Base-by-base conservation (phyloP, 1,284 basidiomycete species). In the Butyriboletus appendiculatus region DNA sequence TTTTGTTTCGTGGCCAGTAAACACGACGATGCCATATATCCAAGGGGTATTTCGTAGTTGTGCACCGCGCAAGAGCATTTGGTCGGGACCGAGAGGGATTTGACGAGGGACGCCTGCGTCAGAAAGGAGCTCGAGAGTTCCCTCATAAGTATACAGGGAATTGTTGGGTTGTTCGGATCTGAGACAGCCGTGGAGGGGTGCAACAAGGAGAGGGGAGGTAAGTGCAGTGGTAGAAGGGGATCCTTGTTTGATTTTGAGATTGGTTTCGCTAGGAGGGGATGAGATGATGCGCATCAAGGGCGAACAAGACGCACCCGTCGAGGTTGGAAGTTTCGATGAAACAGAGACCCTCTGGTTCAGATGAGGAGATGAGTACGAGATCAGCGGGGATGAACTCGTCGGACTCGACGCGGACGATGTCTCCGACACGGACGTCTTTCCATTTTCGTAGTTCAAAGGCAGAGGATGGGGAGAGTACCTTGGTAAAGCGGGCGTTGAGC, bases 1-100 rank as follows among this genome's bases (percentile, higher is more conserved):
- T 74, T 99, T 99, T 30, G 97, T 99, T 75, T 99, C 96, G 67
- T 99, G 96, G 0, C 97, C 97, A 0, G 94, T 98, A 65, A 96
- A 98, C 30, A 98, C 91, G 33, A 90, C 90, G 3, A 99, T 70
- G 18, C 96, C 96, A 71, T 97, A 99, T 32, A 90, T 84, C 97
- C 97, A 99, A 9, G 90, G 88, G 3, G 97, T 98, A 70, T 99
- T 99, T 55, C 97, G 81, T 58, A 99, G 74, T 71, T 99, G 97
- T 18, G 97, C 95, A 1, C 97, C 97, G 48, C 97, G 86, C 37
- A 99, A 77, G 14, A 99, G 78, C 62, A 99, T 79, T 73, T 99
- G 97, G 67, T 98, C 96, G 0, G 97, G 96, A 4, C 95, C 94
- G 7, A 99, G 76, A 0, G 96, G 95, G 3, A 98, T 80, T 65